Base-by-base conservation (phyloP, 1,284 basidiomycete species). In the Tylopilus sp. region DNA sequence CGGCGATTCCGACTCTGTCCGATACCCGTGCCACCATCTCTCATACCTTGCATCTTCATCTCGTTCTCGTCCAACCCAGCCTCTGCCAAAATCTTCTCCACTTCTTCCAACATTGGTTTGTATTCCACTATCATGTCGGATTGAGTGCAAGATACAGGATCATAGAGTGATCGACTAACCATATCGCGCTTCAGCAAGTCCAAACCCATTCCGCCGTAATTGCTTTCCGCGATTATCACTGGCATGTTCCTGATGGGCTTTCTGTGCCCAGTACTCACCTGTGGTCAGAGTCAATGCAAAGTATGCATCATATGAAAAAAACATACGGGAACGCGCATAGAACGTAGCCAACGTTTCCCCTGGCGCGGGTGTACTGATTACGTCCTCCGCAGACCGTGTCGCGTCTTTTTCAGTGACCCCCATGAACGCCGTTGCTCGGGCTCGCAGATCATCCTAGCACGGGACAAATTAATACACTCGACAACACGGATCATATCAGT, bases 21-120 rank as follows among this genome's bases (percentile, higher is more conserved):
- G 22, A 51, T 9, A 32, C 65, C 75, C 72, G 29, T 75, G 70
- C 62, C 74, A 2, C 71, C 52, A 74, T 78, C 58, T 80, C 84
- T 54, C 79, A 81, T 38, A 44, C 62, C 69, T 36, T 66, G 74
- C 61, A 52, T 47, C 53, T 49, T 83, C 82, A 94, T 91, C 67
- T 96, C 95, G 12, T 93, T 91, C 62, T 94, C 92, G 66, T 97
- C 95, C 61, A 97, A 79, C 3, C 95, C 96, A 0, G 96, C 95
- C 71, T 95, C 94, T 19, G 87, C 88, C 61, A 96, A 81, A 59
- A 97, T 96, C 63, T 87, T 90, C 75, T 96, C 95, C 9, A 97
- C 92, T 79, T 95, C 93, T 68, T 90, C 82, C 26, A 96, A 78
- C 9, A 93, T 83, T 0, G 94, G 95, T 70, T 94, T 93, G 74